Evolutionary conservation across 352 stramenopile species (phyloP).

Genomic region (Phytophthora fragariae): DNA sequence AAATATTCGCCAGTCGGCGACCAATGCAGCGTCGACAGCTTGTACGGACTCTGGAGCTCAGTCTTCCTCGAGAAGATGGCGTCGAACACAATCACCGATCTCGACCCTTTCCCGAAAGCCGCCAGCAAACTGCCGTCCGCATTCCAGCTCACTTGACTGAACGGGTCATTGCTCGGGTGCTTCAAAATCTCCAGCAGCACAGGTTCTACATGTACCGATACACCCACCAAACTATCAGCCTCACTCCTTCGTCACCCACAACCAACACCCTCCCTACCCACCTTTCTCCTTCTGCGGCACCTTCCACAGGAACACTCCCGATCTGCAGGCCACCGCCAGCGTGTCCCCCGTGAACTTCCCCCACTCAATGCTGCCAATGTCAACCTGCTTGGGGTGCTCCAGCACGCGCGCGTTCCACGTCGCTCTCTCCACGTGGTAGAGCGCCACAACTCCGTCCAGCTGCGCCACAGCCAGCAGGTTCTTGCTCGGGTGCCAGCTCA

Average conservation of each 20-base stretch:
- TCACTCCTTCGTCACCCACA: not conserved
- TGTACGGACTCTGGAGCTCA: conserved; percentile 68
- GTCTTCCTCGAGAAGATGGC: conserved; percentile 58
- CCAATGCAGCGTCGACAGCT: conserved; percentile 66
- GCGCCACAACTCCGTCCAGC: conserved; percentile 67
- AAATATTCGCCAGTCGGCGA: conserved; percentile 88
- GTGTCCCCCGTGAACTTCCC: conserved; percentile 65
- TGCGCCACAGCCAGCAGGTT: conserved; percentile 76
- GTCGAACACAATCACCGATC: conserved; percentile 10
- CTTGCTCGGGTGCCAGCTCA: conserved; percentile 68
- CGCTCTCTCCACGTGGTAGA: conserved; percentile 67
- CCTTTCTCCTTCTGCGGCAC: conserved; percentile 47
- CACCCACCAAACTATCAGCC: conserved; percentile 1
- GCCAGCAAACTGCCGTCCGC: conserved; percentile 75
- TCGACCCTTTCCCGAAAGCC: conserved; percentile 54
- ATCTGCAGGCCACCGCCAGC: conserved; percentile 70
- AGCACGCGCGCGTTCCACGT: conserved; percentile 70
- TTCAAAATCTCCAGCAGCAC: conserved; percentile 68
- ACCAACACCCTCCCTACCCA: conserved; percentile 2
- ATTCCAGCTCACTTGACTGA: conserved; percentile 75
- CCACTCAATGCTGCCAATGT: conserved; percentile 71
- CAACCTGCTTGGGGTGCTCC: conserved; percentile 62
- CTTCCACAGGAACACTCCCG: conserved; percentile 78
- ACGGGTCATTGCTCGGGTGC: conserved; percentile 56
- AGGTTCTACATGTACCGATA: conserved; percentile 36